Percentiles rank a stretch among this genome's conserved stretches.
phyloP scores from a whole-genome alignment of 164 flowering plant genomes.

The Pachysandra terminalis region DNA sequence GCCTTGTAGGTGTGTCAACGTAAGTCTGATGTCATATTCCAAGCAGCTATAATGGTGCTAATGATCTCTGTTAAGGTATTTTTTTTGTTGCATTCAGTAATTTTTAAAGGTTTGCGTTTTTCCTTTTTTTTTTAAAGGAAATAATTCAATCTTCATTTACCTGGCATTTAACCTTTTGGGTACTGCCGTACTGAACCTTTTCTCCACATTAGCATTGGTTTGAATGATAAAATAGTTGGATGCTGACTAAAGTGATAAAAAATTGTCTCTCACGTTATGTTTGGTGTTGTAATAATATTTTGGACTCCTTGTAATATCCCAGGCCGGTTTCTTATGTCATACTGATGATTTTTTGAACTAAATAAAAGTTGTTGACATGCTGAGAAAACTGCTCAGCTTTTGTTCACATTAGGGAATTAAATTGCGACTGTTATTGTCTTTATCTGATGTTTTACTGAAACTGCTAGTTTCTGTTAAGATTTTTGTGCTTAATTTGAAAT shows the following conservation, averaged over 20 bases:
- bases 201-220: conserved; percentile 1
- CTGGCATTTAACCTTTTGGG: background rate
- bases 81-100: background rate
- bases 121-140: background rate
- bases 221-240: background rate
- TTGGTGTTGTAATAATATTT: background rate
- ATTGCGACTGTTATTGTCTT: background rate
- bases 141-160: no score
- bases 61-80: background rate
- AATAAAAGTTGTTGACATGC: no score
- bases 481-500: no score
- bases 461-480: background rate
- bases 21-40: background rate
- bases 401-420: no score
- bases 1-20: background rate
- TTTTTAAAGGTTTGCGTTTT: no score
- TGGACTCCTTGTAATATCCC: background rate
- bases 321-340: no score
- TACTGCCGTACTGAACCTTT: background rate
- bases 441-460: no score
- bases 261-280: background rate
- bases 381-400: no score
- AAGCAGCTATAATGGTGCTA: background rate
- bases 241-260: background rate
- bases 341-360: no score